These are phyloP conservation scores for Plectranthus barbatus DNA, from an alignment of 257 asterid species.

Conservation along the genomic window DNA sequence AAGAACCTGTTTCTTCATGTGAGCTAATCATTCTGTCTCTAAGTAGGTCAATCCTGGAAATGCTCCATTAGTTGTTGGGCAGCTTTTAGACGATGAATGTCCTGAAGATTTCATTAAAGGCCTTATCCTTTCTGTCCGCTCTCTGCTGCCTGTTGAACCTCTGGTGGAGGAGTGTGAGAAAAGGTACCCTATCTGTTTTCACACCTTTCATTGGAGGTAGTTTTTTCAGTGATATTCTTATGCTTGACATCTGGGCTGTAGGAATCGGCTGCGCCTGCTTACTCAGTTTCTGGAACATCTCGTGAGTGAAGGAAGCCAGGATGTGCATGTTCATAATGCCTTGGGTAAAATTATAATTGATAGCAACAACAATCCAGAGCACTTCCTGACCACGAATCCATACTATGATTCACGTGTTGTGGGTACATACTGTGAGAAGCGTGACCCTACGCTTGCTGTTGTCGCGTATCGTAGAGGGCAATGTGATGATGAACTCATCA, in stretches of 20 bases:
- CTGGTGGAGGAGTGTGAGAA: conserved; percentile 94
- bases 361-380: conserved; percentile 98
- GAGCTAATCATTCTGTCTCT: background rate
- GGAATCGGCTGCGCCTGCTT: conserved; percentile 91
- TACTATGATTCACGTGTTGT: conserved; percentile 91
- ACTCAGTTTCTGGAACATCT: conserved; percentile 97
- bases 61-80: conserved; percentile 95
- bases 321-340: conserved; percentile 95
- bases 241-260: conserved; percentile 19
- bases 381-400: conserved; percentile 91
- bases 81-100: conserved; percentile 89
- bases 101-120: conserved; percentile 97
- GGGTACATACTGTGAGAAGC: conserved; percentile 94
- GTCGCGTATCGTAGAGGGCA: conserved; percentile 95
- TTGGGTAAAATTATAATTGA: conserved; percentile 94
- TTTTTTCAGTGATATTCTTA: conserved; percentile 10
- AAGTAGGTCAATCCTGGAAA: conserved; percentile 92
- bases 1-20: background rate
- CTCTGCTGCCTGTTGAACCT: conserved; percentile 92
- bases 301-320: conserved; percentile 98
- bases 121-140: conserved; percentile 86
- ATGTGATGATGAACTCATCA: conserved; percentile 87
- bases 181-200: conserved; percentile 36
- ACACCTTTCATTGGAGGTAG: background rate
- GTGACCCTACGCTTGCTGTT: conserved; percentile 98